Conservation (phyloP, 176 grass and related monocot species). For the Ampelocalamus luodianensis region DNA sequence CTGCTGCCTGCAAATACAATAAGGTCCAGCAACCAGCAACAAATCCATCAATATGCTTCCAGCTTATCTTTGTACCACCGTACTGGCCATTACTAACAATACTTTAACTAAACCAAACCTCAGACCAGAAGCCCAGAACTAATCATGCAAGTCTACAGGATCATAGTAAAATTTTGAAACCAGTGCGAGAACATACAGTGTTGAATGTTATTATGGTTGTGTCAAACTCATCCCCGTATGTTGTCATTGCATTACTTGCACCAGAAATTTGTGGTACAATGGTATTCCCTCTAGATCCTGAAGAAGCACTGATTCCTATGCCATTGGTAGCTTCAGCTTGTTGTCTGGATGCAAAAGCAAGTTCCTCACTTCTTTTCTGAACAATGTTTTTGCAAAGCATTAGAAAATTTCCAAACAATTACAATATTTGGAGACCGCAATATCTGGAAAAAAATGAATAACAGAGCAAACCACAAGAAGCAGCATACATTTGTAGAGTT, state of each 20-base stretch:
- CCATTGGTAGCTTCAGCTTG: conserved; percentile 58
- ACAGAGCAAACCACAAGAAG: not conserved
- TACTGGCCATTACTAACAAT: not conserved
- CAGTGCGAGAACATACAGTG: conserved; percentile 54
- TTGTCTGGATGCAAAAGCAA: conserved; percentile 59
- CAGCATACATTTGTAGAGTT: not conserved
- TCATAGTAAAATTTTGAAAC: not conserved
- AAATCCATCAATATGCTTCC: conserved; percentile 22
- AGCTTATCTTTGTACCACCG: not conserved
- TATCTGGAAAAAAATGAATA: not conserved
- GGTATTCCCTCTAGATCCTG: conserved; percentile 56
- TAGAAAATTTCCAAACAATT: conserved; percentile 8
- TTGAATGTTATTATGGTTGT: conserved; percentile 70
- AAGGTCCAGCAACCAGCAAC: not conserved
- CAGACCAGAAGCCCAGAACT: not conserved
- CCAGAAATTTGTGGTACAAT: conserved; percentile 55
- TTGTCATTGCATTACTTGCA: conserved; percentile 44
- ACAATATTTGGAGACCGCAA: not conserved
- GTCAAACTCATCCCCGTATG: conserved; percentile 66
- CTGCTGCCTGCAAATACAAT: conserved; percentile 68
- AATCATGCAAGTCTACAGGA: not conserved
- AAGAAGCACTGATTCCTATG: conserved; percentile 44
- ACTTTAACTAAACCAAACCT: not conserved
- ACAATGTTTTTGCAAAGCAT: conserved; percentile 35
- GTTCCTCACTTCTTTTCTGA: conserved; percentile 73